phyloP scores from a whole-genome alignment of 2,329 filamentous ascomycete genomes.

The Geosmithia putterillii region DNA sequence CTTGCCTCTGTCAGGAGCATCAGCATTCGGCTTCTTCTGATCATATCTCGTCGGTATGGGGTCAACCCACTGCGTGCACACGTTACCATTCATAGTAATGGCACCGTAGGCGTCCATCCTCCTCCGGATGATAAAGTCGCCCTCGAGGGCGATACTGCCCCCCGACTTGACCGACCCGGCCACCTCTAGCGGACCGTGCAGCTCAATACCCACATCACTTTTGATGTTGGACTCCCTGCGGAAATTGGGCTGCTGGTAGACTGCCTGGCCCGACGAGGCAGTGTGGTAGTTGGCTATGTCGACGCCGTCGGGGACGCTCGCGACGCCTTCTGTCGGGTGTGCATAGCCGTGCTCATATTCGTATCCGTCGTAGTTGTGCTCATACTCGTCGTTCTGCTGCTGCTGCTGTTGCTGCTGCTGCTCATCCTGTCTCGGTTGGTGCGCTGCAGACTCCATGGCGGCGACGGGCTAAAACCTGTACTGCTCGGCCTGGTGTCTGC shows the following conservation, averaged over 20 bases:
- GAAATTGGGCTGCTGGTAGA: conserved; percentile 4
- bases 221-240: conserved; percentile 25
- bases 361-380: too few species aligned
- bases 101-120: conserved; percentile 33
- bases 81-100: conserved; percentile 26
- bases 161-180: conserved; percentile 32
- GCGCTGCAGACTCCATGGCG: too few species aligned
- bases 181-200: conserved; percentile 33
- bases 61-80: conserved; percentile 27
- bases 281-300: conserved; percentile 4
- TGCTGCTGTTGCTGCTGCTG: too few species aligned
- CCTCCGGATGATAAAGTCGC: conserved; percentile 29
- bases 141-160: conserved; percentile 28
- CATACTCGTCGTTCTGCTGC: too few species aligned
- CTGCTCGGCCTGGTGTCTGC: too few species aligned
- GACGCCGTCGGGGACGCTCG: too few species aligned
- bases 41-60: too few species aligned
- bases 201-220: conserved; percentile 25
- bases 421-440: too few species aligned
- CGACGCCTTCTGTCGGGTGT: too few species aligned
- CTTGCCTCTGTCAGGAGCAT: conserved; percentile 17
- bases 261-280: conserved; percentile 5
- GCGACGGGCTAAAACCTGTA: too few species aligned
- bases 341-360: too few species aligned
- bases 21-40: not conserved